Evolutionary conservation across 495 filamentous ascomycete species (phyloP).

Genomic region (Hypoxylon trugodes): DNA sequence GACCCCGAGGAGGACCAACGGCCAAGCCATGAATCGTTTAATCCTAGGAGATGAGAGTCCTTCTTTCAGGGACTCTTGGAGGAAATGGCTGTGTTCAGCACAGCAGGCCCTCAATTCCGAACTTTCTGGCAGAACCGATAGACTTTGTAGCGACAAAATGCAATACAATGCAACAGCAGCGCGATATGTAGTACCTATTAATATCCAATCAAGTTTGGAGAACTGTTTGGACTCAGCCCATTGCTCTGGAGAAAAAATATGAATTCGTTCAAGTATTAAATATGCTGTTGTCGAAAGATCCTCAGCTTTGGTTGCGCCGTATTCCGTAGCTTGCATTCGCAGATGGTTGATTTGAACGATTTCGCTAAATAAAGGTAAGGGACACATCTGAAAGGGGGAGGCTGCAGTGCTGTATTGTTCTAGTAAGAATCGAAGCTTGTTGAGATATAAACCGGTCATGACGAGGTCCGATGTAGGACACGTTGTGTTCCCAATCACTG

Average conservation of each 20-base stretch:
- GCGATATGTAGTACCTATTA: slow-evolving; percentile 41
- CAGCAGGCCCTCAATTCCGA: slow-evolving; percentile 10
- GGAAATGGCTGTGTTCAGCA: slow-evolving; percentile 3
- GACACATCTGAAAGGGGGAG: slow-evolving; percentile 36
- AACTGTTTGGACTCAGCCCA: slow-evolving; percentile 42
- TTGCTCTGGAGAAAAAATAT: slow-evolving; percentile 35
- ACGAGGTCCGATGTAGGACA: slow-evolving; percentile 42
- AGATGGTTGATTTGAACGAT: slow-evolving; percentile 45
- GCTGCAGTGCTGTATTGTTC: slow-evolving; percentile 24
- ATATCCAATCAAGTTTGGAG: slow-evolving; percentile 38
- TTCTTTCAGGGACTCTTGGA: slow-evolving; percentile 30
- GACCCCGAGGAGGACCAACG: slow-evolving; percentile 47
- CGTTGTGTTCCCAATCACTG: slow-evolving; percentile 45
- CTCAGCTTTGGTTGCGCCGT: not conserved
- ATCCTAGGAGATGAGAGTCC: slow-evolving; percentile 27
- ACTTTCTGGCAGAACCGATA: slow-evolving; percentile 36
- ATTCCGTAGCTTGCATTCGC: slow-evolving; percentile 22
- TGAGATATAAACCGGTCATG: slow-evolving; percentile 19
- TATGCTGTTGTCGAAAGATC: slow-evolving; percentile 14
- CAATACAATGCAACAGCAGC: slow-evolving; percentile 46
- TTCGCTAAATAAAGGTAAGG: slow-evolving; percentile 24
- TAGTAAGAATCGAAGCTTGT: slow-evolving; percentile 25
- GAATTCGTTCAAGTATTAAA: slow-evolving; percentile 33
- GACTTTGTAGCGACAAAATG: slow-evolving; percentile 42
- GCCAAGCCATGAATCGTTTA: slow-evolving; percentile 45